Evolutionary conservation across 352 stramenopile species (phyloP).

Genomic region (Blastocystis sp.): DNA sequence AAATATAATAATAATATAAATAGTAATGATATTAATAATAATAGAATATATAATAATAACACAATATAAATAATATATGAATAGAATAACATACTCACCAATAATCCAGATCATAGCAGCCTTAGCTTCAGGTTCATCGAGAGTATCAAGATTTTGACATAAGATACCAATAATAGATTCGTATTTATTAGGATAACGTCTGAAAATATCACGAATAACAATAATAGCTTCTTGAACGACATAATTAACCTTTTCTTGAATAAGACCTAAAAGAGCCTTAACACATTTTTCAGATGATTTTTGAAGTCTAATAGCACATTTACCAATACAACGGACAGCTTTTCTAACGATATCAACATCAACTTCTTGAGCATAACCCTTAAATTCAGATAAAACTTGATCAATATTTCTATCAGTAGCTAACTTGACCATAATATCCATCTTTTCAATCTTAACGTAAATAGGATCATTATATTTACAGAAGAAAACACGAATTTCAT

Average conservation of each 20-base stretch:
- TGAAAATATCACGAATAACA: conserved; percentile 99
- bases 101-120: conserved; percentile 99
- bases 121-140: conserved; percentile 95
- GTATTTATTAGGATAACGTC: conserved; percentile 95
- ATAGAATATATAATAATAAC: too few species aligned
- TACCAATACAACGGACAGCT: conserved; percentile 81
- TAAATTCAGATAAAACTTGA: conserved; percentile 87
- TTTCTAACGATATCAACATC: conserved; percentile 95
- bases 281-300: conserved; percentile 89
- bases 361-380: conserved; percentile 94
- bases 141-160: conserved; percentile 93
- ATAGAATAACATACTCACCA: too few species aligned
- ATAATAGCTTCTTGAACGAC: conserved; percentile 96
- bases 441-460: conserved; percentile 95
- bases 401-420: conserved; percentile 92
- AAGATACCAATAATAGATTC: conserved; percentile 93
- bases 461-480: conserved; percentile 99
- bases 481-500: conserved; percentile 87
- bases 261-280: conserved; percentile 87
- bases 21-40: too few species aligned
- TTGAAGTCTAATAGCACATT: conserved; percentile 89
- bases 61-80: too few species aligned
- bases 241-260: conserved; percentile 97
- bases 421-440: conserved; percentile 97
- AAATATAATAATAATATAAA: too few species aligned